Evolutionary conservation across 192 early-diverging fungal species (phyloP).

Genomic region (Pilaira anomala): DNA sequence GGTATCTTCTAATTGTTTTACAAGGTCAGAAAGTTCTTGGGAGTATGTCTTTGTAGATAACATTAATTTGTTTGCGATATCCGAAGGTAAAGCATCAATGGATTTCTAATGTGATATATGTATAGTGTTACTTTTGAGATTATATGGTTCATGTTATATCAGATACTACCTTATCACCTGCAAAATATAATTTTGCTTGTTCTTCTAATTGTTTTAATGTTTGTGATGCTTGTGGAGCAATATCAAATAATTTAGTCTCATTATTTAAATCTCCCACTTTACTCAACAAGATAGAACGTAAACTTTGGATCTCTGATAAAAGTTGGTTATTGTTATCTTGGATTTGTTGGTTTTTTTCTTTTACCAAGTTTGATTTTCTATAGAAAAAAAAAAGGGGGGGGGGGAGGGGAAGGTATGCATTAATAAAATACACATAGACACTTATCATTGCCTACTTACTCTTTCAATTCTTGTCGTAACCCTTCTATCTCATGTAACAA

Average conservation of each 20-base stretch:
- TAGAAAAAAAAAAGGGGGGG: too few species aligned
- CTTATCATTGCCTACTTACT: too few species aligned
- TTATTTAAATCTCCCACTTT: constrained; percentile 33
- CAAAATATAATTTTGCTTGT: constrained; percentile 25
- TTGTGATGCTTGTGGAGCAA: background rate
- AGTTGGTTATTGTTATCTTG: constrained; percentile 23
- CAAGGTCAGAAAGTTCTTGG: constrained; percentile 23
- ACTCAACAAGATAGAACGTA: constrained; percentile 30
- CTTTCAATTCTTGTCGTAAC: constrained; percentile 17
- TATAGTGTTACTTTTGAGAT: too few species aligned
- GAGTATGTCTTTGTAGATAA: constrained; percentile 21
- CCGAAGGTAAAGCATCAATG: constrained; percentile 9
- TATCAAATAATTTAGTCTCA: background rate
- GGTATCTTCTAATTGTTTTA: constrained; percentile 18
- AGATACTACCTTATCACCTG: background rate
- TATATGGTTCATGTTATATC: too few species aligned
- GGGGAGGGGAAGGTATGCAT: too few species aligned
- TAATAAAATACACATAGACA: too few species aligned
- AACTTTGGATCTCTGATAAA: constrained; percentile 24
- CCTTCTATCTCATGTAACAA: constrained; percentile 18
- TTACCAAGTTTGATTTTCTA: constrained; percentile 29
- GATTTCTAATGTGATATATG: background rate
- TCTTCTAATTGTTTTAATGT: constrained; percentile 16
- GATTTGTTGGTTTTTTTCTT: constrained; percentile 27
- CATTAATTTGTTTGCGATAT: constrained; percentile 18